Evolutionary conservation across 257 asterid species (phyloP), one percentile per base, ranked within the genome.

Genomic region (Lantana camara): DNA sequence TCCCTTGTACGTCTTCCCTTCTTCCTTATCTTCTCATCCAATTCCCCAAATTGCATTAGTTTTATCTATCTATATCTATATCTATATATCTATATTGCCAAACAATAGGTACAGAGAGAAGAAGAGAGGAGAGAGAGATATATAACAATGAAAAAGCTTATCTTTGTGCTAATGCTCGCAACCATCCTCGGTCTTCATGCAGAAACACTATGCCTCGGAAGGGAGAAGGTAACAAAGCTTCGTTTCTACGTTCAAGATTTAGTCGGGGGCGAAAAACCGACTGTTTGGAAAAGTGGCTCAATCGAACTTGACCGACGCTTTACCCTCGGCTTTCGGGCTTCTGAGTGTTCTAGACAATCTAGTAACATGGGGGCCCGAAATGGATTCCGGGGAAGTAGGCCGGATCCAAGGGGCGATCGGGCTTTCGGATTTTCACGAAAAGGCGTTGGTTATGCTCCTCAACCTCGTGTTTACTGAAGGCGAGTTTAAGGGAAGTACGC

Each of bases 351-450:
- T 74, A 23, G 76, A 79, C 64, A 59, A 74, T 44, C 41, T 71
- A 5, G 70, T 79, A 1, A 78, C 78, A 3, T 41, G 40, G 0
- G 73, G 71, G 2, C 74, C 78, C 0, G 63, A 48, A n/a, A 17
- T 64, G 7, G 57, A 20, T 14, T 74, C 80, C 1, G 23, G 5
- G 0, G 41, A 46, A 57, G 50, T 79, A 7, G 78, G 80, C 22
- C 78, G 83, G 53, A 27, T 78, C n/a, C 83, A 78, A 22, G 80
- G 78, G 14, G 2, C 57, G 0, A 58, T 71, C 27, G 78, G 66
- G 63, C 46, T 63, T 0, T 34, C 80, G 29, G 83, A 78, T 14
- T 51, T 78, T 10, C 73, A 32, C 14, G 71, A 62, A 40, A 17
- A 20, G 53, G 64, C 75, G 3, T 44, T 74, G 37, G 72, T 19